Percentiles rank a stretch among this genome's conserved stretches.
These are phyloP conservation scores for Tetrahymena elliotti DNA, from an alignment of 73 alveolate genomes.

Conservation along the genomic window DNA sequence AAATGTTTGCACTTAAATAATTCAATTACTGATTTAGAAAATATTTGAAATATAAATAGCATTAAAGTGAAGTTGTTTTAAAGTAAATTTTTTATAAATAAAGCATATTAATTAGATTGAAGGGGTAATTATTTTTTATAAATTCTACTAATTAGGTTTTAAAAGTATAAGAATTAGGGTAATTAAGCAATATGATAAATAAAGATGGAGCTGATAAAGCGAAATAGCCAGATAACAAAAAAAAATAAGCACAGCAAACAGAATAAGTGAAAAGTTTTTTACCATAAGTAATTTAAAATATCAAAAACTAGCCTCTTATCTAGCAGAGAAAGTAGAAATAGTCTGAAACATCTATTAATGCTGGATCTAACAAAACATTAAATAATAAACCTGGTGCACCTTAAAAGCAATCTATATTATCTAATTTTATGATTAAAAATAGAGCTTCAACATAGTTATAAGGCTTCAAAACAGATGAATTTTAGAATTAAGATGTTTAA, in stretches of 20 bases:
- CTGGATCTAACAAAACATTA: neutral
- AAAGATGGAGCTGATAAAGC: neutral
- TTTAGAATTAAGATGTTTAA: neutral
- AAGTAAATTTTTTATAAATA: neutral
- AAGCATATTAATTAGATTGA: neutral
- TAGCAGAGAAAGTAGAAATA: neutral
- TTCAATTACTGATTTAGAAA: neutral
- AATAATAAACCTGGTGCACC: neutral
- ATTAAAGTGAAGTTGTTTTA: neutral
- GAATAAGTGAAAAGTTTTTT: neutral
- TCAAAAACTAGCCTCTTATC: neutral
- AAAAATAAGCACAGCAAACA: neutral
- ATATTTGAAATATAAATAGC: no score
- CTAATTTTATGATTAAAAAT: neutral
- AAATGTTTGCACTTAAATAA: neutral
- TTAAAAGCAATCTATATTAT: neutral
- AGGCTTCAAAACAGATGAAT: neutral
- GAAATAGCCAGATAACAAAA: neutral
- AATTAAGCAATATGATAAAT: neutral
- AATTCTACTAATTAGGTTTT: neutral
- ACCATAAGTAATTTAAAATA: neutral
- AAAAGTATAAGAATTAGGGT: no score
- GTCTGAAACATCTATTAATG: neutral
- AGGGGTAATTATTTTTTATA: neutral
- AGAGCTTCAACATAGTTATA: neutral